phyloP scores from a whole-genome alignment of 208 protist species.

The Leishmania major region DNA sequence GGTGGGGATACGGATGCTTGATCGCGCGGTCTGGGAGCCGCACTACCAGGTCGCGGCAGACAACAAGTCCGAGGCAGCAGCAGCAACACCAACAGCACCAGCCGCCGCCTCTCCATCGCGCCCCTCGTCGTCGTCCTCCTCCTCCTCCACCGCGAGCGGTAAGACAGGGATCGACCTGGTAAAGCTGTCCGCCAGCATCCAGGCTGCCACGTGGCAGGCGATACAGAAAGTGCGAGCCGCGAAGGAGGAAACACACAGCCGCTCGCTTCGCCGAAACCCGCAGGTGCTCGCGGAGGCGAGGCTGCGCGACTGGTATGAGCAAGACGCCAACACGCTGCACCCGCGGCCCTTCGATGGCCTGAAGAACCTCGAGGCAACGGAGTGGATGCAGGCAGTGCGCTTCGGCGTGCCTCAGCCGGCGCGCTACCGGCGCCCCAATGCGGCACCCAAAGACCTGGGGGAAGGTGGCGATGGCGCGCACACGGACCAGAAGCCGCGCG shows the following conservation, averaged over 20 bases:
- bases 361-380: conserved; percentile 57
- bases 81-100: neutral
- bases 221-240: conserved; percentile 57
- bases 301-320: conserved; percentile 79
- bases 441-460: neutral
- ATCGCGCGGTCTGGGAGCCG: conserved; percentile 56
- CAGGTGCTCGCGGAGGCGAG: conserved; percentile 40
- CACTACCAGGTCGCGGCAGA: conserved; percentile 45
- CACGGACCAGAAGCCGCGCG: neutral
- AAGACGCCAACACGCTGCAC: conserved; percentile 70
- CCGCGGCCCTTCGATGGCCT: conserved; percentile 63
- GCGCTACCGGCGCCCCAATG: conserved; percentile 7
- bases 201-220: conserved; percentile 72
- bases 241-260: conserved; percentile 74
- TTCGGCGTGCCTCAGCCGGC: conserved; percentile 49
- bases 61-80: neutral
- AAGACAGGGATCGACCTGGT: conserved; percentile 45
- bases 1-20: conserved; percentile 51
- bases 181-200: conserved; percentile 66
- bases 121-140: conserved; percentile 1
- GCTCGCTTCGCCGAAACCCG: conserved; percentile 58
- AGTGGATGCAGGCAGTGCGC: conserved; percentile 82
- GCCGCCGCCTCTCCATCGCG: neutral
- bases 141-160: neutral
- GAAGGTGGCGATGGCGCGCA: neutral